A percentile compares a stretch with the other conserved stretches of the same genome.
phyloP scores from a whole-genome alignment of 139 green algal genomes.

The Mesotaenium endlicherianum region DNA sequence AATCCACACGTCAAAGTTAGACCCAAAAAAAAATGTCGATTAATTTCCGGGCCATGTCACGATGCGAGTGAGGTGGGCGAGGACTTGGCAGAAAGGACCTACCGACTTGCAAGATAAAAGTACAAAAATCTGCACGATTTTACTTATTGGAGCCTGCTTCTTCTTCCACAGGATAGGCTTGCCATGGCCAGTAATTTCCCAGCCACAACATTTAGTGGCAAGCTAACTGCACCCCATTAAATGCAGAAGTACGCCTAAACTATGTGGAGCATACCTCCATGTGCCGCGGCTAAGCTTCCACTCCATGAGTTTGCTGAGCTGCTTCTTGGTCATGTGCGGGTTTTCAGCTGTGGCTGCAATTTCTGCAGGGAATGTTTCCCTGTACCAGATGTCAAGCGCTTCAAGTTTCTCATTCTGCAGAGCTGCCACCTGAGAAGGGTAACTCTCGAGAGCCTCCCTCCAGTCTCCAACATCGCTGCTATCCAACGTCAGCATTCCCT shows the following conservation, averaged over 20 bases:
- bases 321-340: slow-evolving; percentile 10
- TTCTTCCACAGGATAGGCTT: no score
- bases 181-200: neutral
- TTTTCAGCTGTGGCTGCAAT: neutral
- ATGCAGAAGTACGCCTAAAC: neutral
- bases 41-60: no score
- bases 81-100: neutral
- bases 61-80: no score
- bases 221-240: neutral
- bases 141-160: no score
- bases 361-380: neutral
- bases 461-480: neutral
- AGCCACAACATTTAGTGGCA: neutral
- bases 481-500: neutral
- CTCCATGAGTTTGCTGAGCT: slow-evolving; percentile 35
- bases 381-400: neutral
- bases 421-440: neutral
- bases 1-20: no score
- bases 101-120: neutral
- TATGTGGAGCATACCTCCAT: slow-evolving; percentile 5
- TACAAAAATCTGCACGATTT: neutral
- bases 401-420: neutral
- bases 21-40: no score
- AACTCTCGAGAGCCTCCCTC: neutral
- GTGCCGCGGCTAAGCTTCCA: slow-evolving; percentile 48